Base-by-base conservation (phyloP, 2,329 filamentous ascomycete genomes). In the Monosporascus sp. region DNA sequence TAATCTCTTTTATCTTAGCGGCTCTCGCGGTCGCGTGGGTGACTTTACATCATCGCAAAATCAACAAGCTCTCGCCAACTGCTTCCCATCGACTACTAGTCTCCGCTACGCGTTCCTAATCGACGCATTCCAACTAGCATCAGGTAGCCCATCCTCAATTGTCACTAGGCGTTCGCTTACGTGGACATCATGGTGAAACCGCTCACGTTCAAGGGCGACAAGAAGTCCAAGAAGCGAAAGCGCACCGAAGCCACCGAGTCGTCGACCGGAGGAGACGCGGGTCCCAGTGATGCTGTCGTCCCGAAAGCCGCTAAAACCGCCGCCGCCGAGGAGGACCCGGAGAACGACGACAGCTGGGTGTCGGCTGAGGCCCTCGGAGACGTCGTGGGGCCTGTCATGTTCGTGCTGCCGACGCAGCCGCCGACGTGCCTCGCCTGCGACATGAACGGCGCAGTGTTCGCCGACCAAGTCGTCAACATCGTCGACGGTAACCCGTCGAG, bases 191-290 rank as follows among this genome's bases (percentile, higher is more conserved):
- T 94, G 89, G 87, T 96, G 63, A 97, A 96, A 70, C 86, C 93
- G 48, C 82, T 99, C 54, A 79, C 85, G 48, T 99, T 99, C 80
- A 99, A 99, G 75, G 94, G 94, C 78, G 94, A 99, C 75, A 97
- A 95, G 73, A 94, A 94, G 75, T 75, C 83, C 55, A 96, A 94
- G 73, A 97, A 97, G 78, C 83, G 91, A 70, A 97, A 96, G 80
- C 85, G 89, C 62, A 73, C 80, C 48, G 76, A 35, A 35, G 31
- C 78, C 50, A 74, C 74, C 44, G 77, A 82, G 44, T 49, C 54
- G 3, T 55, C 56, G 2, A 38, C 53, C 74, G 72, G 75, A 27
- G 68, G 71, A 14, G 68, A 52, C 40, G 61, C 60, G 49, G 70
- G 65, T 43, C 63, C 65, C 58, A 75, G 60, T 31, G 68, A 70